Conservation (phyloP, 192 early-diverging fungal species). For the Podila minutissima region DNA sequence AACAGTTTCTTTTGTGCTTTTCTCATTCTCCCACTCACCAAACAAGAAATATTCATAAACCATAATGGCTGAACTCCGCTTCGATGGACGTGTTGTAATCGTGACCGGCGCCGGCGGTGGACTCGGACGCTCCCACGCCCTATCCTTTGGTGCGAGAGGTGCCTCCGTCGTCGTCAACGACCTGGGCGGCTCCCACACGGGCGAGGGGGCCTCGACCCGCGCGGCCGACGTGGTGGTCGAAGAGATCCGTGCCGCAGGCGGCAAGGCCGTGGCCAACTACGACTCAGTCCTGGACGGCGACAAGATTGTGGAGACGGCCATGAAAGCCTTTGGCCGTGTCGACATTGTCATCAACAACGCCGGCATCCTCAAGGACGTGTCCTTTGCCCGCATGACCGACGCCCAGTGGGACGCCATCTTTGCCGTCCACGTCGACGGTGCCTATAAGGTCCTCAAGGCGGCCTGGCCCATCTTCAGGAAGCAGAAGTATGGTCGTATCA, state of each 20-base stretch:
- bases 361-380: constrained; percentile 96
- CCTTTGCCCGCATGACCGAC: constrained; percentile 90
- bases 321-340: constrained; percentile 82
- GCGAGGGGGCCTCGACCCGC: constrained; percentile 74
- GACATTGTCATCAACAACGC: constrained; percentile 97
- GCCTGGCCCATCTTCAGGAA: constrained; percentile 95
- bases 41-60: background rate
- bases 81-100: constrained; percentile 84
- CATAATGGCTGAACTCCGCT: constrained; percentile 62
- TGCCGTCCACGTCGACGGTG: constrained; percentile 89
- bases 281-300: constrained; percentile 99
- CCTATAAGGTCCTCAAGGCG: constrained; percentile 95
- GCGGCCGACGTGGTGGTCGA: constrained; percentile 94
- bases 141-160: constrained; percentile 87
- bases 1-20: background rate
- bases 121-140: constrained; percentile 89
- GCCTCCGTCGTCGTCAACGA: constrained; percentile 96
- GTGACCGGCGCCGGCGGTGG: constrained; percentile 97
- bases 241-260: constrained; percentile 86
- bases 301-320: constrained; percentile 89
- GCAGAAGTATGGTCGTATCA: constrained; percentile 95
- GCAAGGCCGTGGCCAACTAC: constrained; percentile 90
- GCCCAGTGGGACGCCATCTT: constrained; percentile 96
- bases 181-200: constrained; percentile 80
- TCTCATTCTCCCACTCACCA: background rate